Base-by-base conservation (phyloP, 164 flowering plant genomes). In the Chloranthus sessilifolius region DNA sequence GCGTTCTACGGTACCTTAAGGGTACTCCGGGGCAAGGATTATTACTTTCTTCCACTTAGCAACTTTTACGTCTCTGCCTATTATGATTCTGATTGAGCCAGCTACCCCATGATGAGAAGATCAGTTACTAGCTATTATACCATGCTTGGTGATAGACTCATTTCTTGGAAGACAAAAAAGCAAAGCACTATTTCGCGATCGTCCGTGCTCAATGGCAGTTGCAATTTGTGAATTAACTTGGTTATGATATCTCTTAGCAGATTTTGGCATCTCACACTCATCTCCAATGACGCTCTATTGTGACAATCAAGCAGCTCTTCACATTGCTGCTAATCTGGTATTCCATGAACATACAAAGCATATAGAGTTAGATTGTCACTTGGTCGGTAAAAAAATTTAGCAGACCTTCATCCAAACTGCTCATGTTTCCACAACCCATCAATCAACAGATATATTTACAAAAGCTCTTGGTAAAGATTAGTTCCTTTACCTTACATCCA, bases 1-100 rank as follows among this genome's bases (percentile, higher is more conserved):
- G 30, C 3, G 30, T 44, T 23, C 30, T 44, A 6, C 48, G 48
- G 12, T 25, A 44, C 17, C 48, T 44, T 6, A 44, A 44, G 7
- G 29, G 21, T 14, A 16, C 43, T 6, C 23, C 25, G 7, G 43
- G 43, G 2, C 5, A 40, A 4, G 23, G 43, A 44, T 14, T 25
- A 5, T 25, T 15, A 23, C 15, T 44, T 27, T 33, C 36, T 12
- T 7, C 12, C 12, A 33, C 36, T n/a, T 7, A 33, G 36, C 36
- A 33, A 7, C 7, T 12, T 33, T 33, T 12, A 24, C 48, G 19
- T 44, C 2, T 24, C 12, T 44, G 48, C 19, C 7, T 44, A 44
- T n/a, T 25, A 17, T 1, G 4, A 44, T 16, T 25, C 48, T 21
- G 30, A 44, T 44, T 23, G 48, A 15, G 30, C 48, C 29, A 24